Conservation (phyloP, 2,329 filamentous ascomycete species). For the Cladosporium sp. region DNA sequence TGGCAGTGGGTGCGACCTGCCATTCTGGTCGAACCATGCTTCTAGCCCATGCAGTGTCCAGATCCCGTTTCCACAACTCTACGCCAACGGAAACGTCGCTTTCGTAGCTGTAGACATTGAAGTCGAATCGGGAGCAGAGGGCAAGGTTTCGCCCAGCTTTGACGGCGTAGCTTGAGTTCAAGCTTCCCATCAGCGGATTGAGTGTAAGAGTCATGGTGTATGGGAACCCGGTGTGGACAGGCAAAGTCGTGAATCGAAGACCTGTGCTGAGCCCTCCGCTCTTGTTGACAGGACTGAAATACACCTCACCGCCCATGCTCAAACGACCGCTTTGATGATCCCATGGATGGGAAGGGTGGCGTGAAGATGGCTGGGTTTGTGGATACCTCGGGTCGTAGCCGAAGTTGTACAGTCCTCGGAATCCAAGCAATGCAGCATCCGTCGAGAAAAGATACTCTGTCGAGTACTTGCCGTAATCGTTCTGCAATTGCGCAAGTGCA, state of each 20-base stretch:
- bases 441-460: conserved; percentile 89
- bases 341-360: conserved; percentile 28
- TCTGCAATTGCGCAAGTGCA: conserved; percentile 67
- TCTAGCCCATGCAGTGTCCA: conserved; percentile 41
- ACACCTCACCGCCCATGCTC: conserved; percentile 86
- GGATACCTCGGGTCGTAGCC: conserved; percentile 59
- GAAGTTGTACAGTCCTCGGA: conserved; percentile 92
- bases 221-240: conserved; percentile 75
- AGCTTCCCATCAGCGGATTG: conserved; percentile 89
- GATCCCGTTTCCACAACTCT: conserved; percentile 66
- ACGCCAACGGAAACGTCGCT: conserved; percentile 87
- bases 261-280: conserved; percentile 87
- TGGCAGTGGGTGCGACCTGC: conserved; percentile 24
- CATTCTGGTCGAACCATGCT: conserved; percentile 40
- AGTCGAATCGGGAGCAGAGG: conserved; percentile 86
- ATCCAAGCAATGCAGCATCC: conserved; percentile 81
- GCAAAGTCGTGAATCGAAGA: conserved; percentile 81
- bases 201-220: conserved; percentile 89
- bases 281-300: conserved; percentile 93
- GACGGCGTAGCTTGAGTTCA: conserved; percentile 87
- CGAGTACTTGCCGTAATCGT: conserved; percentile 81
- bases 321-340: conserved; percentile 74
- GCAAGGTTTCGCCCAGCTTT: conserved; percentile 78
- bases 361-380: conserved; percentile 17
- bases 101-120: conserved; percentile 98